A percentile compares a stretch with the other conserved stretches of the same genome.
phyloP scores from a whole-genome alignment of 2,329 filamentous ascomycete genomes.

The Ciborinia camelliae region DNA sequence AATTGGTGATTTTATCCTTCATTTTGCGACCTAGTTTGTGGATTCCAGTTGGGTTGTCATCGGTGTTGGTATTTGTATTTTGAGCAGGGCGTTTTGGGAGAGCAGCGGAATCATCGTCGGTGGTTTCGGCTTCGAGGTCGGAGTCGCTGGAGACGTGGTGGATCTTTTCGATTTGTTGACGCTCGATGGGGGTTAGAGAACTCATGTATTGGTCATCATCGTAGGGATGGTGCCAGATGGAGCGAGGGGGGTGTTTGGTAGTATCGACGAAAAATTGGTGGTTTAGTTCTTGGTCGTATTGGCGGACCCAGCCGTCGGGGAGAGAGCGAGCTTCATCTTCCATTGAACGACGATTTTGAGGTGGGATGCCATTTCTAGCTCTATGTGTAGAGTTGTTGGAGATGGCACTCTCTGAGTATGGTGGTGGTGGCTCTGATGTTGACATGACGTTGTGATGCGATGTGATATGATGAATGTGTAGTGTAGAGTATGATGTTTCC shows the following conservation, averaged over 20 bases:
- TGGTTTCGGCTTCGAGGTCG: constrained; percentile 46
- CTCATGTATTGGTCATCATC: constrained; percentile 54
- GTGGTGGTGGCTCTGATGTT: constrained; percentile 36
- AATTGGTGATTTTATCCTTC: constrained; percentile 57
- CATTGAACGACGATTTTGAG: constrained; percentile 53
- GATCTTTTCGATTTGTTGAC: constrained; percentile 44
- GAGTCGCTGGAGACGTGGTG: constrained; percentile 38
- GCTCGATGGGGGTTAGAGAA: constrained; percentile 47
- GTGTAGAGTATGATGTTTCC: neutral
- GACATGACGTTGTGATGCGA: constrained; percentile 8
- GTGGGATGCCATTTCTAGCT: constrained; percentile 51
- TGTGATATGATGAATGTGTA: neutral
- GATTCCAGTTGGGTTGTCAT: constrained; percentile 34
- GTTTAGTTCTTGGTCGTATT: constrained; percentile 50
- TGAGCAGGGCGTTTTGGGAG: constrained; percentile 23
- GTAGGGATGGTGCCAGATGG: constrained; percentile 60
- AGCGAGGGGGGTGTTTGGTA: constrained; percentile 49
- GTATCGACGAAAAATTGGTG: constrained; percentile 65
- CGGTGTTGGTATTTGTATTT: constrained; percentile 31
- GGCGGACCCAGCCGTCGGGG: constrained; percentile 54
- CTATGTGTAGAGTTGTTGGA: constrained; percentile 32
- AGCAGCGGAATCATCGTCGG: constrained; percentile 43
- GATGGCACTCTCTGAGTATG: constrained; percentile 36
- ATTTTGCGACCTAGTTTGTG: constrained; percentile 52
- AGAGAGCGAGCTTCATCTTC: constrained; percentile 56